phyloP scores from a whole-genome alignment of 1,284 basidiomycete species.

The Ceratobasidium sp. region DNA sequence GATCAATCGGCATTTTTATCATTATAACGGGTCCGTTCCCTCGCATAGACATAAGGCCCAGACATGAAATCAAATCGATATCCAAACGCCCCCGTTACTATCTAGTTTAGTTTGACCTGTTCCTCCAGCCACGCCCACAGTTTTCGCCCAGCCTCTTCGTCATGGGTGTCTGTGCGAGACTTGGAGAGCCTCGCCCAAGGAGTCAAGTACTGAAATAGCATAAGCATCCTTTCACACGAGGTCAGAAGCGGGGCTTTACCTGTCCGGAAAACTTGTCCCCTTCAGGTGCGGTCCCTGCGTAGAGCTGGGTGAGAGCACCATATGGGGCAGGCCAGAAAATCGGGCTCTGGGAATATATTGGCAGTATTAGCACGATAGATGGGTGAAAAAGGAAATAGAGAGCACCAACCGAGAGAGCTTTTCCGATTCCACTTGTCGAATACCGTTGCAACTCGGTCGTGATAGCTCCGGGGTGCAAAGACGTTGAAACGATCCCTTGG shows the following conservation, averaged over 20 bases:
- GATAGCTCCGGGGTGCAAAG: constrained; percentile 55
- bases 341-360: background rate
- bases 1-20: too few relatives aligned
- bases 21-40: too few relatives aligned
- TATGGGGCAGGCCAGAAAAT: constrained; percentile 20
- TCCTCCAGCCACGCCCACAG: constrained; percentile 44
- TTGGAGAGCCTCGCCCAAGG: constrained; percentile 24
- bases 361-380: background rate
- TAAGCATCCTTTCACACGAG: background rate
- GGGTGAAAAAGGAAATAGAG: background rate
- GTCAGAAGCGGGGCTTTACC: background rate
- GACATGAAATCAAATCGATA: background rate
- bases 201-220: constrained; percentile 20
- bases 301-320: constrained; percentile 48
- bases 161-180: constrained; percentile 49
- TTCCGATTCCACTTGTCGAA: background rate
- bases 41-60: background rate
- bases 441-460: constrained; percentile 54
- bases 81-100: background rate
- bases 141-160: constrained; percentile 10
- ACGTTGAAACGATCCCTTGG: constrained; percentile 58
- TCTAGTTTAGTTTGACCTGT: constrained; percentile 30
- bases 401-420: background rate
- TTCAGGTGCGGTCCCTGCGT: constrained; percentile 45
- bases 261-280: constrained; percentile 40